phyloP scores from a whole-genome alignment of 148 eudicot species.

The Salicornia ramosissima region DNA sequence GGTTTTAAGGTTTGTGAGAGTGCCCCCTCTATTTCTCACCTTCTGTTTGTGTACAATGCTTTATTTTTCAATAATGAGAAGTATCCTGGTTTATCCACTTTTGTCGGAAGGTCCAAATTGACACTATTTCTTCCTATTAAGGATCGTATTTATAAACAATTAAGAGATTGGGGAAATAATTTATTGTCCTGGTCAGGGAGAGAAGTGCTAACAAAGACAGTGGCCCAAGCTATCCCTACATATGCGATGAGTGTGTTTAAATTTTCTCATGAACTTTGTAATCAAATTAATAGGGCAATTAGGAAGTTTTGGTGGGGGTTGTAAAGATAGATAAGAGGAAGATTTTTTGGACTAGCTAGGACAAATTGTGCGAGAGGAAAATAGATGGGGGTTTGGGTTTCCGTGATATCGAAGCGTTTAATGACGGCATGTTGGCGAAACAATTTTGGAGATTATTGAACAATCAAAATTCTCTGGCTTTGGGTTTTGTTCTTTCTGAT shows the following conservation, averaged over 20 bases:
- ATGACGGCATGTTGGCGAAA: background rate
- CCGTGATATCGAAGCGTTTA: background rate
- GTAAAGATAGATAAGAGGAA: background rate
- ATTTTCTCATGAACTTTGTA: background rate
- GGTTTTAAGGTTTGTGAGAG: background rate
- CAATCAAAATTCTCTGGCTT: background rate
- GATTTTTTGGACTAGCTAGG: background rate
- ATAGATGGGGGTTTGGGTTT: background rate
- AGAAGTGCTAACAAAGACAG: background rate
- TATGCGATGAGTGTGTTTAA: background rate
- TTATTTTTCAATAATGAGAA: background rate
- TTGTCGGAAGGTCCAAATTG: background rate
- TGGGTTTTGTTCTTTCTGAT: too few species aligned
- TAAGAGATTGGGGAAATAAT: background rate
- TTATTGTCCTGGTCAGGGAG: background rate
- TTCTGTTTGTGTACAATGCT: background rate
- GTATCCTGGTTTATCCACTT: background rate
- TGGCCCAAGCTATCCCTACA: background rate
- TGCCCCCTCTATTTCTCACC: background rate
- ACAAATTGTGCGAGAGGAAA: background rate
- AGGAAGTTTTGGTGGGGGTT: background rate
- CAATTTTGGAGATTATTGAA: background rate
- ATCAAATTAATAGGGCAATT: background rate
- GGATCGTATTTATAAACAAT: background rate
- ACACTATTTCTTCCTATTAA: background rate